A percentile compares a stretch with the other conserved stretches of the same genome.
These are phyloP conservation scores for Eucalyptus cloeziana DNA, from an alignment of 345 rosid genomes.

Conservation along the genomic window DNA sequence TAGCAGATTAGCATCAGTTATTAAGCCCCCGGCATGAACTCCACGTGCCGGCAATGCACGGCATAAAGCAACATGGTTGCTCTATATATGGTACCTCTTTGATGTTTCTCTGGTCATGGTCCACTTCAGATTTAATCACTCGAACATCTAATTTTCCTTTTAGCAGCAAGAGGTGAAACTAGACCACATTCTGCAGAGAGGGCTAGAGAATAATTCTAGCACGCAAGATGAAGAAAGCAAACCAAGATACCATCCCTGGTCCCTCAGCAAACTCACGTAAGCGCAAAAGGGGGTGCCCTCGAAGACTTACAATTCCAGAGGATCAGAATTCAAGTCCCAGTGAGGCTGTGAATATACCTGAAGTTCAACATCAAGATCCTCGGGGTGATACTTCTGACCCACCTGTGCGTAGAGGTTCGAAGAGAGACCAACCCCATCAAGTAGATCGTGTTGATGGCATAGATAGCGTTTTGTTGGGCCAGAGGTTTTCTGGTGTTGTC, in stretches of 20 bases:
- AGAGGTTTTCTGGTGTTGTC: conserved; percentile 54
- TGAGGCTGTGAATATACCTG: neutral
- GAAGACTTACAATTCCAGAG: conserved; percentile 26
- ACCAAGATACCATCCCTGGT: conserved; percentile 19
- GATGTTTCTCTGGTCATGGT: neutral
- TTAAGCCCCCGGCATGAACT: neutral
- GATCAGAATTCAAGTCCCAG: neutral
- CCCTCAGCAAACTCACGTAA: conserved; percentile 31
- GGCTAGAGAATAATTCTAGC: neutral
- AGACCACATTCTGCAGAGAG: neutral
- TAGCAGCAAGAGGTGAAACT: neutral
- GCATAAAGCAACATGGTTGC: neutral
- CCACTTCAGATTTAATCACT: neutral
- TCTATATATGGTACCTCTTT: neutral
- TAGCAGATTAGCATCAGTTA: neutral
- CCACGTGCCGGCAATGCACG: neutral
- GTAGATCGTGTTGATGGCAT: neutral
- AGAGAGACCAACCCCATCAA: neutral
- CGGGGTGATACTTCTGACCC: conserved; percentile 5
- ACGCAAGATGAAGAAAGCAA: conserved; percentile 29
- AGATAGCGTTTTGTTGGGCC: conserved; percentile 45
- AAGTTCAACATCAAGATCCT: conserved; percentile 2
- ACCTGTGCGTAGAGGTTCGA: conserved; percentile 4
- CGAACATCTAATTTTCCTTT: neutral
- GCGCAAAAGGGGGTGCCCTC: conserved; percentile 75